These are phyloP conservation scores for Penicillium decumbens DNA, from an alignment of 2,329 filamentous ascomycete species.

Conservation along the genomic window DNA sequence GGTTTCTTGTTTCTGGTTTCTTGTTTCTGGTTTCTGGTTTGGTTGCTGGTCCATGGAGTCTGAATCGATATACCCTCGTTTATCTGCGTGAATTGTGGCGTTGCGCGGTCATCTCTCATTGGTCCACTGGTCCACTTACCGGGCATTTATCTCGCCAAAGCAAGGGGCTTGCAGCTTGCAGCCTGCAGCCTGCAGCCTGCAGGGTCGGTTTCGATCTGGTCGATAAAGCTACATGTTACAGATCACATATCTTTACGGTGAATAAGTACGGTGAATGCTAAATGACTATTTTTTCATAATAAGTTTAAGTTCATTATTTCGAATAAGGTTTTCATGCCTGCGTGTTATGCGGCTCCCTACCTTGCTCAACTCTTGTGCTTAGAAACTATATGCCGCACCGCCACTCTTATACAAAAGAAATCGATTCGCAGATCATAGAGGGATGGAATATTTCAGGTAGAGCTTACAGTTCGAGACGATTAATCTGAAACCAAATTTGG, in stretches of 20 bases:
- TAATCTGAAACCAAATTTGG: too few species aligned
- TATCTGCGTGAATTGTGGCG: conserved; percentile 4
- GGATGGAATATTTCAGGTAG: too few species aligned
- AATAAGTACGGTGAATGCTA: background rate
- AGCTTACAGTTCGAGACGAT: too few species aligned
- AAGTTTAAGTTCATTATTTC: background rate
- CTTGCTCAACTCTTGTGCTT: too few species aligned
- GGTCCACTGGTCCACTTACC: background rate
- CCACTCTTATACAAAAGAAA: too few species aligned
- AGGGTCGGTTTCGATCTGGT: background rate
- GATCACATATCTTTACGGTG: background rate
- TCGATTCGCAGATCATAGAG: too few species aligned
- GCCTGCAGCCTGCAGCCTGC: background rate
- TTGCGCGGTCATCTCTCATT: conserved; percentile 8
- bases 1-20: conserved; percentile 8
- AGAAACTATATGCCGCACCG: too few species aligned
- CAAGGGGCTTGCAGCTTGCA: background rate
- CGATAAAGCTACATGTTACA: background rate
- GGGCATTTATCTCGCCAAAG: background rate
- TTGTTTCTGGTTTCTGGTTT: background rate
- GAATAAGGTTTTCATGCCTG: too few species aligned
- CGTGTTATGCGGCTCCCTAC: too few species aligned
- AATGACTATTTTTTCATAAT: background rate
- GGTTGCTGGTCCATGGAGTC: conserved; percentile 5
- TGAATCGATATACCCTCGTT: conserved; percentile 23